Conservation (phyloP, 257 asterid species). For the Marsdenia floribunda region DNA sequence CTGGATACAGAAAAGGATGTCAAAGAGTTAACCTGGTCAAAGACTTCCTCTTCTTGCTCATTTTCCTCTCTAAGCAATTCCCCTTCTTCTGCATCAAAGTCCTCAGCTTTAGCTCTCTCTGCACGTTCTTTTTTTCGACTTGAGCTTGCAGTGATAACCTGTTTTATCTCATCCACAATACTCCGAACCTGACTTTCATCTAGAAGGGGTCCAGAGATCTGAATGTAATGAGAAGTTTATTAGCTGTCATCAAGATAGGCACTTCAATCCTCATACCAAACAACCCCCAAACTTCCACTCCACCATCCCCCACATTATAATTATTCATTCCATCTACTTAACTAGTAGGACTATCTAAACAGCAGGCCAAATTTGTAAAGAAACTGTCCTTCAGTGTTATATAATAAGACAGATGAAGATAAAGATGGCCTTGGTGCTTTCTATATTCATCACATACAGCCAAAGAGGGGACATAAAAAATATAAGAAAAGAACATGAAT, state of each 20-base stretch:
- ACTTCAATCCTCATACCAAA: background rate
- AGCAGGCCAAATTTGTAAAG: background rate
- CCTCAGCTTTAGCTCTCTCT: slow-evolving; percentile 96
- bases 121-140: slow-evolving; percentile 78
- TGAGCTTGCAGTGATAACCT: slow-evolving; percentile 87
- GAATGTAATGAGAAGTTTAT: slow-evolving; percentile 17
- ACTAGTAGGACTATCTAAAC: background rate
- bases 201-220: slow-evolving; percentile 82
- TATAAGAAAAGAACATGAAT: background rate
- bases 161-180: slow-evolving; percentile 88
- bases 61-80: slow-evolving; percentile 92
- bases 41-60: slow-evolving; percentile 98
- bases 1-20: background rate
- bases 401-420: background rate
- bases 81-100: slow-evolving; percentile 96
- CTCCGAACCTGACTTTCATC: slow-evolving; percentile 92
- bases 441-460: background rate
- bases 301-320: background rate
- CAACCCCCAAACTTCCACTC: background rate
- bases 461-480: background rate
- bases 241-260: background rate
- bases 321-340: background rate
- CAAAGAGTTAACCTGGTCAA: slow-evolving; percentile 71
- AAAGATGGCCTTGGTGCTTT: background rate
- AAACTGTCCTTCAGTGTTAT: background rate